A percentile compares a stretch with the other conserved stretches of the same genome.
These are phyloP conservation scores for Peronosclerospora sorghi DNA, from an alignment of 352 stramenopile species.

Conservation along the genomic window DNA sequence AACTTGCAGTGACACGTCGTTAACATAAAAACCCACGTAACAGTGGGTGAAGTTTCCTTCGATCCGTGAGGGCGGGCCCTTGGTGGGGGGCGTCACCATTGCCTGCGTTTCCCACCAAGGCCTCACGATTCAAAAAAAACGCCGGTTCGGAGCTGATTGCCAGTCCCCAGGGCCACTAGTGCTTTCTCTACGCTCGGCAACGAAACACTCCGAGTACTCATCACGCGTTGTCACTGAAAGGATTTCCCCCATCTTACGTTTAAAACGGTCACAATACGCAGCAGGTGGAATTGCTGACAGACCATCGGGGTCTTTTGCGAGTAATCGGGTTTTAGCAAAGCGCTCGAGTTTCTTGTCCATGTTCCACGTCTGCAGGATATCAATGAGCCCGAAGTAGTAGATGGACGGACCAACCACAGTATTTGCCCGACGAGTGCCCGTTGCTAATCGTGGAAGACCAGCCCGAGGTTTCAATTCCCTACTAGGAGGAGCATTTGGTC, in stretches of 20 bases:
- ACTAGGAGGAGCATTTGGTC: constrained; percentile 12
- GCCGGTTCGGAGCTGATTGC: constrained; percentile 17
- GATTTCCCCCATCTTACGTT: constrained; percentile 82
- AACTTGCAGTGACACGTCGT: constrained; percentile 17
- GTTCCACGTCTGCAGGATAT: constrained; percentile 85
- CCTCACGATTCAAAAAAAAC: constrained; percentile 48
- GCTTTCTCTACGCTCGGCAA: constrained; percentile 22
- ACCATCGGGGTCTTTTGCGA: constrained; percentile 67
- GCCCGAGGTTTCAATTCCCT: constrained; percentile 25
- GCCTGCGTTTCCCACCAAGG: constrained; percentile 23
- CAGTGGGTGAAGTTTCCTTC: constrained; percentile 20
- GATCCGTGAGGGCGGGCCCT: constrained; percentile 26
- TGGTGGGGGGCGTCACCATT: constrained; percentile 22
- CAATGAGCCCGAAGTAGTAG: constrained; percentile 85
- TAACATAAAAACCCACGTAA: constrained; percentile 21
- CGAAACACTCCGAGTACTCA: constrained; percentile 40
- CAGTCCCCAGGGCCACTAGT: constrained; percentile 8
- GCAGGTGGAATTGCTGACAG: constrained; percentile 71
- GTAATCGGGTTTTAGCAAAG: constrained; percentile 78
- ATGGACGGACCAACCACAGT: constrained; percentile 80
- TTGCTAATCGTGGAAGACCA: constrained; percentile 42
- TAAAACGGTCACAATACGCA: constrained; percentile 83
- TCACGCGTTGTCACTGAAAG: constrained; percentile 57
- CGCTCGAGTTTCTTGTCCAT: constrained; percentile 87
- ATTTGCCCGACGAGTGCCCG: constrained; percentile 67